Evolutionary conservation across 2,329 filamentous ascomycete species (phyloP).

Genomic region (Aspergillus novofumigatus): DNA sequence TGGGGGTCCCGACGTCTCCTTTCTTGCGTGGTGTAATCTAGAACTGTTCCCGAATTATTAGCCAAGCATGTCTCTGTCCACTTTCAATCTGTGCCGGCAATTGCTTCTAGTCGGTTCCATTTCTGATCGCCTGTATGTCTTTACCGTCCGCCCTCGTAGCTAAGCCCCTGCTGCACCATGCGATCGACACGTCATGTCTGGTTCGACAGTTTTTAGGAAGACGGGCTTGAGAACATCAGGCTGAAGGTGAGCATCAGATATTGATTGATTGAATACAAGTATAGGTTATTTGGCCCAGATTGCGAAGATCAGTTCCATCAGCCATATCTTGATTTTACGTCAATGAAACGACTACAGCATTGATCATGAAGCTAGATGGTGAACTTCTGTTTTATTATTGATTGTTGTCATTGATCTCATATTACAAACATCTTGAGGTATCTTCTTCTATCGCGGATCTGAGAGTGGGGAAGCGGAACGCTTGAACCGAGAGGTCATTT

Average conservation of each 20-base stretch:
- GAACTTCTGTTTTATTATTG: neutral
- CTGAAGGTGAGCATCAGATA: too few relatives aligned
- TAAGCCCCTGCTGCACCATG: too few relatives aligned
- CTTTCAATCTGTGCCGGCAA: neutral
- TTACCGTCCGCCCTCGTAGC: neutral
- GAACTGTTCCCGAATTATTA: conserved; percentile 21
- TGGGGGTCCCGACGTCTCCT: conserved; percentile 6
- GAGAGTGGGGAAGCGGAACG: neutral
- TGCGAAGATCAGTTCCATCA: neutral
- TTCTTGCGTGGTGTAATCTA: conserved; percentile 26
- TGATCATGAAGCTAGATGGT: neutral
- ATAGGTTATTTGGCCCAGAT: too few relatives aligned
- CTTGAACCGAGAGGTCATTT: neutral
- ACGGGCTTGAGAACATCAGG: too few relatives aligned
- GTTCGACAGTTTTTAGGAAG: too few relatives aligned
- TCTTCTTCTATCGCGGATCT: neutral
- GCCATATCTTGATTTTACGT: neutral
- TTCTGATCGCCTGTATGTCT: conserved; percentile 1
- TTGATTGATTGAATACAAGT: too few relatives aligned
- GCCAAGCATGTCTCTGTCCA: conserved; percentile 6
- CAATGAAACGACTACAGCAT: neutral
- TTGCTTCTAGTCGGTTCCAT: neutral
- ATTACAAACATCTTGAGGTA: neutral
- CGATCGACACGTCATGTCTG: too few relatives aligned
- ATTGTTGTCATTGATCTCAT: neutral